Evolutionary conservation across 352 stramenopile genomes (phyloP).

Genomic region (Blastocystis sp.): DNA sequence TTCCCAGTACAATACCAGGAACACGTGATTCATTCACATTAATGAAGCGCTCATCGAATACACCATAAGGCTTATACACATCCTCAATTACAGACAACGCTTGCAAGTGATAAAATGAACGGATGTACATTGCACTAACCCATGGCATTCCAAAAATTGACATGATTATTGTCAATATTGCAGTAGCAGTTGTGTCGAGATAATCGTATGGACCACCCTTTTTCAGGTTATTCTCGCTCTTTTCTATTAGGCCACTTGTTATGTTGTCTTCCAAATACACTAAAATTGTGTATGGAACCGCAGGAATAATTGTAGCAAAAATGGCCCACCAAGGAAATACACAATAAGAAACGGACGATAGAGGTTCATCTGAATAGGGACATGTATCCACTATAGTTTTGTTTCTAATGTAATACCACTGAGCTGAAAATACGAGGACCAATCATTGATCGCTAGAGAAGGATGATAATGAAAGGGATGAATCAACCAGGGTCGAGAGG

Average conservation of each 20-base stretch:
- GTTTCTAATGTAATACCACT: neutral
- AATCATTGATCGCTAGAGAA: neutral
- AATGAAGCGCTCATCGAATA: slow-evolving; percentile 16
- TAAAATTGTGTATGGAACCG: slow-evolving; percentile 39
- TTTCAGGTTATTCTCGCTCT: slow-evolving; percentile 12
- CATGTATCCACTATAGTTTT: neutral
- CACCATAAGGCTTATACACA: slow-evolving; percentile 41
- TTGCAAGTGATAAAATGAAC: slow-evolving; percentile 3
- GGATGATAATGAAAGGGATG: neutral
- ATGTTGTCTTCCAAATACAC: slow-evolving; percentile 38
- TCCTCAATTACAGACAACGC: slow-evolving; percentile 38
- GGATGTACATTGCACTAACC: slow-evolving; percentile 50
- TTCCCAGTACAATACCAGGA: slow-evolving; percentile 1
- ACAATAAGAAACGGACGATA: neutral
- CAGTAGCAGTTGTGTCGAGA: neutral
- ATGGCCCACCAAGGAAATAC: slow-evolving; percentile 17
- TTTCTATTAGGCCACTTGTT: slow-evolving; percentile 19
- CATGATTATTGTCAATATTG: slow-evolving; percentile 24
- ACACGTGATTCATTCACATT: slow-evolving; percentile 10
- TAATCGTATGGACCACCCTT: slow-evolving; percentile 42
- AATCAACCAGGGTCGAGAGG: neutral
- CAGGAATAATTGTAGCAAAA: neutral
- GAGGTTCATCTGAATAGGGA: neutral
- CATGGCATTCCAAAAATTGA: slow-evolving; percentile 14
- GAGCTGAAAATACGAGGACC: neutral